Conservation (phyloP, 2,329 filamentous ascomycete species). For the Aspergillus udagawae region DNA sequence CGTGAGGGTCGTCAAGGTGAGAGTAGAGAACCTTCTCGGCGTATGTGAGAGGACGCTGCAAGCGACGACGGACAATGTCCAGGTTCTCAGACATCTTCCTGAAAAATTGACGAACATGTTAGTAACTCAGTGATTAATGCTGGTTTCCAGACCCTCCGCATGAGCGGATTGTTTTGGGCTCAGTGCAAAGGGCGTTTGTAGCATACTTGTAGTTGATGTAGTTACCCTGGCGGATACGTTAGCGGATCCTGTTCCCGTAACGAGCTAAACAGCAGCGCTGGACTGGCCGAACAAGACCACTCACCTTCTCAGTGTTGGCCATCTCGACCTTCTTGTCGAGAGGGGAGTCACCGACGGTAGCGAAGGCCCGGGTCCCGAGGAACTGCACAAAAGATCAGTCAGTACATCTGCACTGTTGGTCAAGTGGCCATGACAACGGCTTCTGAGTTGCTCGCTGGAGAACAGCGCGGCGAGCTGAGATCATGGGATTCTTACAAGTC, state of each 20-base stretch:
- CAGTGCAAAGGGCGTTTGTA: conserved; percentile 3
- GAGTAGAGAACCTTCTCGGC: conserved; percentile 99
- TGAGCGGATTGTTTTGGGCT: not conserved
- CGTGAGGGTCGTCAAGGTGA: conserved; percentile 93
- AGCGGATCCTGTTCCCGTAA: conserved; percentile 17
- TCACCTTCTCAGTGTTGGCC: conserved; percentile 85
- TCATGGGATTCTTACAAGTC: conserved; percentile 37
- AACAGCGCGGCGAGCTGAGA: not conserved
- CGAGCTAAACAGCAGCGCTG: conserved; percentile 14
- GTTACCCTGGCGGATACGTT: conserved; percentile 55
- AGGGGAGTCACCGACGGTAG: conserved; percentile 78
- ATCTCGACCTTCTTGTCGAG: conserved; percentile 96
- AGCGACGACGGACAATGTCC: conserved; percentile 76
- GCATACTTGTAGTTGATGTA: conserved; percentile 88
- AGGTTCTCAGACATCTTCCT: conserved; percentile 99
- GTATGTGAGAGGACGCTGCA: conserved; percentile 90
- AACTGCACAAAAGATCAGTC: conserved; percentile 48
- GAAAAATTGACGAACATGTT: conserved; percentile 23
- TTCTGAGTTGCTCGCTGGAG: not conserved
- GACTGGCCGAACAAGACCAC: conserved; percentile 22
- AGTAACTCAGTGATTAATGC: conserved; percentile 10
- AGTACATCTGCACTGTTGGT: not conserved
- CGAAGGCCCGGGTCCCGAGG: conserved; percentile 65
- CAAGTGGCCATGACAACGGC: not conserved
- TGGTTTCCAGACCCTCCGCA: not conserved